Base-by-base conservation (phyloP, 2,329 filamentous ascomycete species). In the Coniochaeta prunicola region DNA sequence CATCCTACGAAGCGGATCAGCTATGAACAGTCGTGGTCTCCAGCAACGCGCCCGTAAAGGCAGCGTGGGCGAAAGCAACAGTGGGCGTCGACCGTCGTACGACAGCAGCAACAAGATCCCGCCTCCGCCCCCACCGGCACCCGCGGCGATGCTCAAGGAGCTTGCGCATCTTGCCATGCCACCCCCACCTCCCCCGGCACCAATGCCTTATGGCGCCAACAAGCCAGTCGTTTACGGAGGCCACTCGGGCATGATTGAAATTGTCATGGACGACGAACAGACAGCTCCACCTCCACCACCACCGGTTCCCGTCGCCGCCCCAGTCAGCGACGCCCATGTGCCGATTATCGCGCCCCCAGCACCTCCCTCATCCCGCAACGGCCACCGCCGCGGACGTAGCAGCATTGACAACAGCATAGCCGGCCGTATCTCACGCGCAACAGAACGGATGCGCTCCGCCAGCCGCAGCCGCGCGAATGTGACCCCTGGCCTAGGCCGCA, bases 211-310 rank as follows among this genome's bases (percentile, higher is more conserved):
- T 57, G 66, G 73, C 53, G 70, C 74, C 34, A 65, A 68, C 31
- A 73, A 71, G 31, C 69, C 74, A 2, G 72, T 73, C 8, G 67
- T 79, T 53, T 76, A 78, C 61, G 69, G 72, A 33, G 76, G 76
- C 1, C 64, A 77, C 8, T 80, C 81, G 0, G 83, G 80, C 4
- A 80, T 84, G 66, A 86, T 88, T 63, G 84, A 88, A 68, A 85
- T 88, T 61, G 83, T 88, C 56, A 85, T 85, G 80, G 84, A 87
- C 63, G 82, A 85, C 2, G 81, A 84, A 6, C 77, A 81, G 19
- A 45, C 58, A 12, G 19, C 48, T n/a, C 45, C 57, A 30, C 58
- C 38, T 61, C 45, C 62, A 30, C 45, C 57, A 30, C 58, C 38
- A 62, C 45, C 62, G 24, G 40, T 63, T 2, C 64, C 72, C 13